Percentiles rank a stretch among this genome's conserved stretches.
Evolutionary conservation across 371 early-diverging fungal species (phyloP).

Genomic region (Apophysomyces elegans): DNA sequence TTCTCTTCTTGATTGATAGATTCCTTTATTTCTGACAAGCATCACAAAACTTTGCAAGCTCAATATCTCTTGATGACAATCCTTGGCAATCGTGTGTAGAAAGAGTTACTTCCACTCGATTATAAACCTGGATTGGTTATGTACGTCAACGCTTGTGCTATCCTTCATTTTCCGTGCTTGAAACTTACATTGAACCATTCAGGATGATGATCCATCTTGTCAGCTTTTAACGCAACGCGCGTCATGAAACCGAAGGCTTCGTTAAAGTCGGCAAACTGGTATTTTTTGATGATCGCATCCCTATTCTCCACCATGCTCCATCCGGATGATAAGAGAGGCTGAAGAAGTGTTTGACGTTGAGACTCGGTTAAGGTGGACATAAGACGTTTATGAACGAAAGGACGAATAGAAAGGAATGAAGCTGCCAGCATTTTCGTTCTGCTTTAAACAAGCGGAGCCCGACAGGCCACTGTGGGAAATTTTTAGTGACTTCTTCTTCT

Average conservation of each 20-base stretch:
- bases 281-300: constrained; percentile 84
- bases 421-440: background rate
- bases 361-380: constrained; percentile 52
- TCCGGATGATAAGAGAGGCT: constrained; percentile 55
- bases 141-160: background rate
- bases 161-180: background rate
- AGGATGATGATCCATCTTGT: constrained; percentile 94
- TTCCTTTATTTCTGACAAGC: constrained; percentile 1
- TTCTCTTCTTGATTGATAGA: no score
- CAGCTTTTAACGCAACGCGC: constrained; percentile 87
- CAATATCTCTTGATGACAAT: constrained; percentile 77
- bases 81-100: constrained; percentile 93
- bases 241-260: constrained; percentile 96
- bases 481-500: no score
- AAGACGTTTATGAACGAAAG: background rate
- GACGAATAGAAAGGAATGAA: background rate
- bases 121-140: constrained; percentile 73
- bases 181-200: constrained; percentile 89
- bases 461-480: no score
- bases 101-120: constrained; percentile 85
- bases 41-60: constrained; percentile 81
- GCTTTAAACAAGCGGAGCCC: no score
- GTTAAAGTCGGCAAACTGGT: constrained; percentile 82
- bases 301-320: constrained; percentile 72
- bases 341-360: constrained; percentile 55